Evolutionary conservation across 345 rosid species (phyloP).

Genomic region (Eucalyptus tenuipes): DNA sequence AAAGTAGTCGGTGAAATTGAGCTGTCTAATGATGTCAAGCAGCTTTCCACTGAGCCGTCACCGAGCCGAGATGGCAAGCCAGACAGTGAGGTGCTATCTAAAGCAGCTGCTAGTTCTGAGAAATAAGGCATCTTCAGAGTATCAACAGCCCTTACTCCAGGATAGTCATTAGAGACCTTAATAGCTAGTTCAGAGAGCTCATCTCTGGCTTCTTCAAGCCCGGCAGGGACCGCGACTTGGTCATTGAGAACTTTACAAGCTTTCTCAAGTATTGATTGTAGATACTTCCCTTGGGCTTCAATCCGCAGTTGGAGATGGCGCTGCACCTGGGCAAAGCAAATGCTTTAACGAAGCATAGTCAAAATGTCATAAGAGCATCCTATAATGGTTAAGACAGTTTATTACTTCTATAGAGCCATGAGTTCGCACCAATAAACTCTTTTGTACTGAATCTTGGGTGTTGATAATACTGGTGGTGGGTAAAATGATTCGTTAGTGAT

Average conservation of each 20-base stretch:
- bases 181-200: conserved; percentile 83
- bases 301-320: conserved; percentile 73
- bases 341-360: not conserved
- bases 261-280: conserved; percentile 81
- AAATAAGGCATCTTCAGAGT: conserved; percentile 32
- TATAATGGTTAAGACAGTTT: not conserved
- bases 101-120: conserved; percentile 52
- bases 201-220: conserved; percentile 74
- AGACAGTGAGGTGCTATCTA: conserved; percentile 32
- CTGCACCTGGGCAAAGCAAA: conserved; percentile 48
- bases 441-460: not conserved
- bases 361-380: not conserved
- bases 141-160: conserved; percentile 27
- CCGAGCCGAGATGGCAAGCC: conserved; percentile 25
- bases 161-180: conserved; percentile 49
- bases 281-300: conserved; percentile 83
- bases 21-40: conserved; percentile 55
- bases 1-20: conserved; percentile 35
- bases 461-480: not conserved
- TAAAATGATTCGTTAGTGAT: not conserved
- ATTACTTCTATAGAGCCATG: not conserved
- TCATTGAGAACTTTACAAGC: conserved; percentile 81
- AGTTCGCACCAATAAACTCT: not conserved
- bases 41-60: conserved; percentile 69
- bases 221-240: conserved; percentile 51